Conservation (phyloP, 1,284 basidiomycete genomes). For the Irpex sp. region DNA sequence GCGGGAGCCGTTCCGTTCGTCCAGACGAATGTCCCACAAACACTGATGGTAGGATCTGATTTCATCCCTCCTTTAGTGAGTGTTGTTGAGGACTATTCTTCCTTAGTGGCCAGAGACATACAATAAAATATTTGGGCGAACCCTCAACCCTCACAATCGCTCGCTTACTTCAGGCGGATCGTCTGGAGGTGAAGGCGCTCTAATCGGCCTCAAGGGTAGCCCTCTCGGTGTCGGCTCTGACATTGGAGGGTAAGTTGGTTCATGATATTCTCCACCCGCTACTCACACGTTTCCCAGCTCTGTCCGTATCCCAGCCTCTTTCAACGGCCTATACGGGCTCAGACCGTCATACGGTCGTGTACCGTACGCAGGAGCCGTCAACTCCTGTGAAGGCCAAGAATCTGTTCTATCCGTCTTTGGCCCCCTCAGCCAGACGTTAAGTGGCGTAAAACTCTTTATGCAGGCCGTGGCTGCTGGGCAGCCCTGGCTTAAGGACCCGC, state of each 20-base stretch:
- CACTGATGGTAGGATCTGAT: constrained; percentile 60
- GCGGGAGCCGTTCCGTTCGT: constrained; percentile 45
- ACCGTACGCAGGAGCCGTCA: constrained; percentile 63
- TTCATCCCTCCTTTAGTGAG: too few relatives aligned
- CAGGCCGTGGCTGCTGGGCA: constrained; percentile 52
- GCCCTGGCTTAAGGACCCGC: constrained; percentile 71
- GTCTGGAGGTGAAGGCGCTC: constrained; percentile 55
- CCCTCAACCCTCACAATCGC: constrained; percentile 50
- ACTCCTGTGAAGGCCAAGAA: constrained; percentile 68
- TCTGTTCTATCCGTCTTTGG: constrained; percentile 71
- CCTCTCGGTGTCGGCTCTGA: constrained; percentile 71
- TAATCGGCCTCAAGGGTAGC: constrained; percentile 58
- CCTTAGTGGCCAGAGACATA: constrained; percentile 39
- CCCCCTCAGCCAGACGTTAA: constrained; percentile 58
- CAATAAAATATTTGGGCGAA: constrained; percentile 44
- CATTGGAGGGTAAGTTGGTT: constrained; percentile 52
- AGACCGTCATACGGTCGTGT: constrained; percentile 70
- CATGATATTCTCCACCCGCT: neutral
- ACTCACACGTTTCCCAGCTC: constrained; percentile 23
- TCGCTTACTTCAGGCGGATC: constrained; percentile 49
- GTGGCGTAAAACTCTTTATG: constrained; percentile 60
- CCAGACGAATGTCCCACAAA: constrained; percentile 62
- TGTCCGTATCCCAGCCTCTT: constrained; percentile 44
- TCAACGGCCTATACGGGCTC: constrained; percentile 51
- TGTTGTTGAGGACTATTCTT: too few relatives aligned